phyloP scores from a whole-genome alignment of 208 protist genomes.

The Spongospora subterranea region DNA sequence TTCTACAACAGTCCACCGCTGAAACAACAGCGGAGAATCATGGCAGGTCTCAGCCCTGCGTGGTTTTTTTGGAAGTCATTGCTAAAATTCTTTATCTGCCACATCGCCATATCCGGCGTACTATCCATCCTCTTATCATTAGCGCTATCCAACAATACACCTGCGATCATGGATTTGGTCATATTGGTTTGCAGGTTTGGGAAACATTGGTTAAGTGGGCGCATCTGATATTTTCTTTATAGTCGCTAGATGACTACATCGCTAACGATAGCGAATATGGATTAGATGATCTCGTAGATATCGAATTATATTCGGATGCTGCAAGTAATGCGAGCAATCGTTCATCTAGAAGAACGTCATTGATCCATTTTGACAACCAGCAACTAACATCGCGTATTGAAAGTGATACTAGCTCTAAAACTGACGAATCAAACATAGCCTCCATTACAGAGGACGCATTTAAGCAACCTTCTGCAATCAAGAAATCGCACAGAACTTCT shows the following conservation, averaged over 20 bases:
- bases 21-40: no score
- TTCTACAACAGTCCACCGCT: not conserved
- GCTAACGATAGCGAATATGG: constrained; percentile 36
- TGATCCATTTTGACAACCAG: no score
- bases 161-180: not conserved
- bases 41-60: no score
- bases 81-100: constrained; percentile 41
- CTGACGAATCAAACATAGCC: no score
- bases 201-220: not conserved
- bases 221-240: not conserved
- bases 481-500: no score
- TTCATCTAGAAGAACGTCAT: no score
- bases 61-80: not conserved
- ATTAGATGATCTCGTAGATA: not conserved
- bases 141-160: not conserved
- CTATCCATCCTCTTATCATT: not conserved
- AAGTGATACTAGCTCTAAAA: no score
- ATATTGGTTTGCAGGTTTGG: not conserved
- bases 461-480: no score
- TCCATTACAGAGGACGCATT: no score
- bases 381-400: no score
- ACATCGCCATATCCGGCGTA: not conserved
- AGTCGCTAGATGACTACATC: constrained; percentile 25
- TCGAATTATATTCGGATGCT: not conserved
- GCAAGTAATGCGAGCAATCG: not conserved